Evolutionary conservation across 495 filamentous ascomycete species (phyloP), one percentile per base, ranked within the genome.

Genomic region (Penicillium psychrofluorescens): DNA sequence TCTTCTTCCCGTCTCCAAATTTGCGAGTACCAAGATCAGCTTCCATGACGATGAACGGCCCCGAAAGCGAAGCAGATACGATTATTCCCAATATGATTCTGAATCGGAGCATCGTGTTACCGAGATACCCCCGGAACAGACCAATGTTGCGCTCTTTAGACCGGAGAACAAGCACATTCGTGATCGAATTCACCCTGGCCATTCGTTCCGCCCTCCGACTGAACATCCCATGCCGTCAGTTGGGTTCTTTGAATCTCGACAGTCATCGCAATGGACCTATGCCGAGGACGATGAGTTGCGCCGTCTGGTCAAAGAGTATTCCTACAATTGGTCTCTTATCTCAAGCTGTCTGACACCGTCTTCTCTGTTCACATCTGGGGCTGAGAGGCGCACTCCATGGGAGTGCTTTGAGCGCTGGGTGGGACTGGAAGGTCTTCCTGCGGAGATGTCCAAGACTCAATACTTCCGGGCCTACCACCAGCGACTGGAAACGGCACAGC

Each of bases 321-420:
- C 88, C 0, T 95, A 95, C 63, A 97, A 98, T 57, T 98, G 92
- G 92, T 88, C 89, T 9, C 70, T 98, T 7, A 94, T 97, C 37
- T 85, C 88, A 6, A 83, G 75, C 48, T 83, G 88, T 47, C 68
- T 95, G 34, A 76, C 79, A 0, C 75, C 80, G n/a, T 76, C 79
- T 37, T 92, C 87, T 4, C 50, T 77, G 29, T 94, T 84, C 56
- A 79, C 83, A 15, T 90, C 91, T 38, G 85, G 86, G 11, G 79
- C 88, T 9, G 94, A 96, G 56, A 80, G 92, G 43, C 78, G 92
- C 39, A 97, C 94, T 4, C 90, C 92, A 6, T 98, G 92, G 92
- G 92, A 98, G 66, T 98, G 92, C 56, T 98, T 97, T 55, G 92
- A 98, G 59, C 81, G 94, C 32, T 97, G 91, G 89, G 80, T 95